A percentile compares a stretch with the other conserved stretches of the same genome.
These are phyloP conservation scores for Arthrinium puccinioides DNA, from an alignment of 2,329 filamentous ascomycete genomes.

Conservation along the genomic window DNA sequence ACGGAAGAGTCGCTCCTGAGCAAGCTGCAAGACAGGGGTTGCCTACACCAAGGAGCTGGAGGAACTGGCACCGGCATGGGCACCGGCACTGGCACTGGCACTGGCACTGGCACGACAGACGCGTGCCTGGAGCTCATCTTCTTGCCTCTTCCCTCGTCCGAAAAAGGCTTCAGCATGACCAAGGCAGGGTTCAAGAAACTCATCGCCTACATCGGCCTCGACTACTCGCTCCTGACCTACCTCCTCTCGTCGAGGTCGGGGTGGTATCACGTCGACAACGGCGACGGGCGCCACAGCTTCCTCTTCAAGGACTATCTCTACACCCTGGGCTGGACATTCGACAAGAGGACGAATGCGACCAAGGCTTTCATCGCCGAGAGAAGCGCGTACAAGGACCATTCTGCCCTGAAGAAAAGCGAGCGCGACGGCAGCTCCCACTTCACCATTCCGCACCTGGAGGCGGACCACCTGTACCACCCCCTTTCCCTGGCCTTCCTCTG, in stretches of 20 bases:
- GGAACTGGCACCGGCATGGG: no score
- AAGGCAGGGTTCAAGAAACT: background rate
- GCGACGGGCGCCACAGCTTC: constrained; percentile 2
- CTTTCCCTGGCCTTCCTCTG: constrained; percentile 7
- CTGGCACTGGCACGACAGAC: no score
- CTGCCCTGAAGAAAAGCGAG: background rate
- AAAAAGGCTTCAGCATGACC: background rate
- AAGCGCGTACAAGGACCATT: constrained; percentile 3
- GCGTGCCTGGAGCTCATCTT: background rate
- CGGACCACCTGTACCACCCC: constrained; percentile 5
- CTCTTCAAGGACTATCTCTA: constrained; percentile 10
- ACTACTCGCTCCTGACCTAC: constrained; percentile 3
- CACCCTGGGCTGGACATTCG: constrained; percentile 8
- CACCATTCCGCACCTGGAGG: constrained; percentile 2
- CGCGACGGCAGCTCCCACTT: background rate
- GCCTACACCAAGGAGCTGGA: no score
- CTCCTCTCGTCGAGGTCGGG: constrained; percentile 7
- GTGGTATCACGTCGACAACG: constrained; percentile 4
- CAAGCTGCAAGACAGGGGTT: no score
- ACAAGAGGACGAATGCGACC: constrained; percentile 3
- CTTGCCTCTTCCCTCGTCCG: background rate
- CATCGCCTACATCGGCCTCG: constrained; percentile 2
- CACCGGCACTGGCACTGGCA: no score
- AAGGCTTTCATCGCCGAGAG: constrained; percentile 4
- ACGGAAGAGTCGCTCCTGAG: no score